Base-by-base conservation (phyloP, 306 rosid species). In the Inga leiocalycina region DNA sequence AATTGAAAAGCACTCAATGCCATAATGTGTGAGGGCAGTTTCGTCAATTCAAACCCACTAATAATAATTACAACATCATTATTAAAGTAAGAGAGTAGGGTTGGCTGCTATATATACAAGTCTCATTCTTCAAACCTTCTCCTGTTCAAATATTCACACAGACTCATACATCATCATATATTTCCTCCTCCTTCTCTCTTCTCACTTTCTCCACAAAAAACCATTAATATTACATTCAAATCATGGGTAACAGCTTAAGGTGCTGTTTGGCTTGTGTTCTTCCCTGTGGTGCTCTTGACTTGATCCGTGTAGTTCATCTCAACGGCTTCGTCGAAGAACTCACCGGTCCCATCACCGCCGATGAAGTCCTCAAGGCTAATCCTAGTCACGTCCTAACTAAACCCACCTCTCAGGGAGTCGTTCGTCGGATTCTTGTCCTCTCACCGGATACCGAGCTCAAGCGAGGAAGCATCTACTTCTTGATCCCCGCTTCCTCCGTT, bases 181-280 rank as follows among this genome's bases (percentile, higher is more conserved):
- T 2, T 14, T 16, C 17, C 0, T 30, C 41, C 1, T 65, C 43
- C 14, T 20, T 15, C 37, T 27, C 43, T 30, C 71, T 4, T 30
- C 70, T 27, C 70, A 27, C 1, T 65, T 65, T 32, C 41, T 65
- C 41, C 71, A 32, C 71, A 6, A 5, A 62, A 62, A 62, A 24
- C 41, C 20, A 30, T 64, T 27, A 12, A 17, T n/a, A 5, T 9
- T 16, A n/a, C 66, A 59, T 4, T 49, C 12, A 49, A 49, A 49
- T 16, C 39, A 95, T 95, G 99, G 99, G 99, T 9, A 95, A 95
- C 74, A 90, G 93, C 86, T 83, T 95, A 84, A 92, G 93, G 93
- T 90, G 98, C 69, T 95, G 98, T 89, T 87, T 95, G 89, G 99
- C 96, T 74, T 95, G 99, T 78, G 93, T 92, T 81, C 90, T 95